phyloP scores from a whole-genome alignment of 2,329 filamentous ascomycete species.

The Cryphonectria japonica region DNA sequence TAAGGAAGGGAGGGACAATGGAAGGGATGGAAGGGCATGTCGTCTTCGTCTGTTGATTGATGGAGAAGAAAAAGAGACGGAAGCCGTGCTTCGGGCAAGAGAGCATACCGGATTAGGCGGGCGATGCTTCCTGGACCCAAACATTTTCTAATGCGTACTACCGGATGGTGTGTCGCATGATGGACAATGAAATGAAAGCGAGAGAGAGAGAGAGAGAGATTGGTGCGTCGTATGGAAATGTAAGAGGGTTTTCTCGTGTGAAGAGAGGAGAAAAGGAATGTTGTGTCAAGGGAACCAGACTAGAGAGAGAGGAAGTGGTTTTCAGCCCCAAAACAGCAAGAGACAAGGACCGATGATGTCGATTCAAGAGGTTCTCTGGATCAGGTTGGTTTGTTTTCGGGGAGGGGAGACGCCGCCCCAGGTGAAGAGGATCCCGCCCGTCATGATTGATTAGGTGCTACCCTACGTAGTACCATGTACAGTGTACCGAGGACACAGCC shows the following conservation, averaged over 20 bases:
- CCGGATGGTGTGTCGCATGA: conserved; percentile 3
- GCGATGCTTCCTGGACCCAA: conserved; percentile 56
- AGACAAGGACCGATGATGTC: conserved; percentile 9
- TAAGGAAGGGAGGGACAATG: neutral
- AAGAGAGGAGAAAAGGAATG: neutral
- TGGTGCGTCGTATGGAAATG: neutral
- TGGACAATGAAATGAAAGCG: neutral
- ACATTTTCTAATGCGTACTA: conserved; percentile 43
- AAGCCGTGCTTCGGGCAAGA: conserved; percentile 26
- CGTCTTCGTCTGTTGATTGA: neutral
- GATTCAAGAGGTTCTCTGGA: neutral
- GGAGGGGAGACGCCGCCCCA: neutral
- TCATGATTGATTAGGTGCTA: neutral
- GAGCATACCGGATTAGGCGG: conserved; percentile 54
- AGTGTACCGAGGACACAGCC: neutral
- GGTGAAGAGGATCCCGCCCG: neutral
- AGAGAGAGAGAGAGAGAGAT: neutral
- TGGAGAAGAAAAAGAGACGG: neutral
- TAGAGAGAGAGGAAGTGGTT: neutral
- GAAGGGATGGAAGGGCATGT: neutral
- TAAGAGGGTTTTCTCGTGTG: neutral
- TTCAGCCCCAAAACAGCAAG: neutral
- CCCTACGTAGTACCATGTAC: neutral
- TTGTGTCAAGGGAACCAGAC: neutral
- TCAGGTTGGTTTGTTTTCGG: neutral